A percentile compares a stretch with the other conserved stretches of the same genome.
phyloP scores from a whole-genome alignment of 1,139 yeast genomes.

The Hemisphaericaspora subhashii region DNA sequence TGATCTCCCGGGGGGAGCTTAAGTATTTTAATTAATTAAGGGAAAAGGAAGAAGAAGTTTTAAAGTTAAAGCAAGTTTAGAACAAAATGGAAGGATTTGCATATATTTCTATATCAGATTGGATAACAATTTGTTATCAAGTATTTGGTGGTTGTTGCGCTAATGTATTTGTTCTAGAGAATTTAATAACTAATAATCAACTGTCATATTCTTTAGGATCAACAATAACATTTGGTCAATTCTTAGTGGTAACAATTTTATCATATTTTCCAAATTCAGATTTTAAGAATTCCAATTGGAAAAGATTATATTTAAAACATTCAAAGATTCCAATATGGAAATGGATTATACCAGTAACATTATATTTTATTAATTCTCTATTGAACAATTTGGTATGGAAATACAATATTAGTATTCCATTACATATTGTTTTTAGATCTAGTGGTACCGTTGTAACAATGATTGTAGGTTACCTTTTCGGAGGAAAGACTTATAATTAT shows the following conservation, averaged over 20 bases:
- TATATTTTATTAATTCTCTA: constrained; percentile 54
- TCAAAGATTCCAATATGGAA: constrained; percentile 48
- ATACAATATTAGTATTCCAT: constrained; percentile 61
- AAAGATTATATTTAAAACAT: constrained; percentile 25
- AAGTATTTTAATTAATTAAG: no score
- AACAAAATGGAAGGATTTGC: constrained; percentile 2
- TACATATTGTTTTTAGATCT: constrained; percentile 67
- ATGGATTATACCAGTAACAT: constrained; percentile 48
- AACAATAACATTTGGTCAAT: constrained; percentile 62
- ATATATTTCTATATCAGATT: constrained; percentile 8
- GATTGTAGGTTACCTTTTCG: constrained; percentile 51
- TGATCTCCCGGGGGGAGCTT: no score
- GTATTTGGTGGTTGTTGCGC: constrained; percentile 77
- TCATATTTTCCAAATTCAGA: constrained; percentile 38
- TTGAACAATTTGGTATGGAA: constrained; percentile 61
- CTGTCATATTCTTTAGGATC: constrained; percentile 31
- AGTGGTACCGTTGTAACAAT: constrained; percentile 65
- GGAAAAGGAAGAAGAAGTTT: no score
- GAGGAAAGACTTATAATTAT: constrained; percentile 45
- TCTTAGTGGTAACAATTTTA: constrained; percentile 50
- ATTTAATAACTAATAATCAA: constrained; percentile 32
- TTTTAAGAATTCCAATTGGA: constrained; percentile 16
- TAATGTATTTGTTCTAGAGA: constrained; percentile 64
- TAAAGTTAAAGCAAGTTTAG: no score
- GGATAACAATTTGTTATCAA: constrained; percentile 25